Conservation (phyloP, 1,284 basidiomycete genomes). For the Irpex sp. region DNA sequence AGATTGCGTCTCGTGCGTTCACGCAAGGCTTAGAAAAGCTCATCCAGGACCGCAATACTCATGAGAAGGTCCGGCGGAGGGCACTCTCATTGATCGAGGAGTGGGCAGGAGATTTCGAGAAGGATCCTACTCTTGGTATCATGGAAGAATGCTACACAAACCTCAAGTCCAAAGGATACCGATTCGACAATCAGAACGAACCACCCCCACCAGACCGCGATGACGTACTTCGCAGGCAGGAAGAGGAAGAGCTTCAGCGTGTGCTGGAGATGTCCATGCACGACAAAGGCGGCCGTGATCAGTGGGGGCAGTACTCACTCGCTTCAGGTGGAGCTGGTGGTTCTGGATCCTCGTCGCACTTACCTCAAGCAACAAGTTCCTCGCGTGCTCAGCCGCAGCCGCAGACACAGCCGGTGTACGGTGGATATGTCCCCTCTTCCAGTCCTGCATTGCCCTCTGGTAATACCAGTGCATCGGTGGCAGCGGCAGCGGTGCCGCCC, state of each 20-base stretch:
- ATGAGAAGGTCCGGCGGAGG: constrained; percentile 83
- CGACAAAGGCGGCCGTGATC: constrained; percentile 76
- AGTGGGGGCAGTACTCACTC: constrained; percentile 43
- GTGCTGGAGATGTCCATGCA: constrained; percentile 87
- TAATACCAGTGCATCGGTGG: constrained; percentile 23
- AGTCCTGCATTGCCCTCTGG: constrained; percentile 23
- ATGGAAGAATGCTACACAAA: constrained; percentile 89
- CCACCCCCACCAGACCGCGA: constrained; percentile 67
- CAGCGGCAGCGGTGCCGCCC: constrained; percentile 13
- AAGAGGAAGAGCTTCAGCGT: constrained; percentile 91
- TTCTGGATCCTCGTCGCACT: constrained; percentile 29
- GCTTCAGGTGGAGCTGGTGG: constrained; percentile 37
- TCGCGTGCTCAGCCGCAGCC: constrained; percentile 16
- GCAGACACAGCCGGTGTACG: constrained; percentile 21
- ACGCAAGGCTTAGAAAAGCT: constrained; percentile 86
- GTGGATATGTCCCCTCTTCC: constrained; percentile 30
- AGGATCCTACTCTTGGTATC: constrained; percentile 78
- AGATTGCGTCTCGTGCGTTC: constrained; percentile 89
- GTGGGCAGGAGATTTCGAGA: constrained; percentile 87
- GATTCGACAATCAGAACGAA: constrained; percentile 65
- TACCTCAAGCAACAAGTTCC: constrained; percentile 19
- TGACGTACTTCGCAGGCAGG: constrained; percentile 76
- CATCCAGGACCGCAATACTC: constrained; percentile 86
- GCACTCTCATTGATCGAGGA: constrained; percentile 72
- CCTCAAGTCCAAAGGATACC: constrained; percentile 79